Conservation (phyloP, 1,284 basidiomycete species). For the Sporisorium reilianum region DNA sequence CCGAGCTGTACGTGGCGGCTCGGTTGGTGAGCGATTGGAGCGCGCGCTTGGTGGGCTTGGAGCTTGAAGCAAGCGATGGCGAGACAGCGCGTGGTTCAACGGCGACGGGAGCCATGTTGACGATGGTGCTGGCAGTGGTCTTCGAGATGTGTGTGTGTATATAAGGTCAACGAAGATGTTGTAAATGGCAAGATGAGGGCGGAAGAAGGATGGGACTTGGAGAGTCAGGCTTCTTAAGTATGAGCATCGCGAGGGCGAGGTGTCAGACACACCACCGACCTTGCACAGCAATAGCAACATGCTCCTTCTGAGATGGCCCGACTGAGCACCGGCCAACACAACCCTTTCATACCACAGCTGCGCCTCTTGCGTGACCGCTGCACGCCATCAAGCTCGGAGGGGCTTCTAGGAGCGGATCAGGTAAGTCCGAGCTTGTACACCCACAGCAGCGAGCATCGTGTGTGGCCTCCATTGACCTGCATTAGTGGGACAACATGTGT, state of each 20-base stretch:
- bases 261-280: neutral
- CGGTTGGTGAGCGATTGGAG: conserved; percentile 27
- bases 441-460: conserved; percentile 1
- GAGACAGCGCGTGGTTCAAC: conserved; percentile 33
- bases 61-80: conserved; percentile 18
- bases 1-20: conserved; percentile 25
- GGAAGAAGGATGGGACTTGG: neutral
- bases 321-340: neutral
- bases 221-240: neutral
- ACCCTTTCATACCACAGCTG: conserved; percentile 5
- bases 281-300: neutral
- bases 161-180: neutral
- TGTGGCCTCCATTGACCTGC: neutral
- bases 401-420: conserved; percentile 3
- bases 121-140: neutral
- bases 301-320: too few relatives aligned
- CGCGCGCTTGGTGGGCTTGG: conserved; percentile 13
- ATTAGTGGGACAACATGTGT: neutral
- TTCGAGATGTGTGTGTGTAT: neutral
- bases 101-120: conserved; percentile 45
- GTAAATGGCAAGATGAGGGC: neutral
- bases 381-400: conserved; percentile 8
- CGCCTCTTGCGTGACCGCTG: conserved; percentile 37
- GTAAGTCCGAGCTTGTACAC: conserved; percentile 14
- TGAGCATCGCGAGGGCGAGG: neutral